Evolutionary conservation across 768 basidiomycete species (phyloP), one percentile per base, ranked within the genome.

Genomic region (Mycena indigotica): DNA sequence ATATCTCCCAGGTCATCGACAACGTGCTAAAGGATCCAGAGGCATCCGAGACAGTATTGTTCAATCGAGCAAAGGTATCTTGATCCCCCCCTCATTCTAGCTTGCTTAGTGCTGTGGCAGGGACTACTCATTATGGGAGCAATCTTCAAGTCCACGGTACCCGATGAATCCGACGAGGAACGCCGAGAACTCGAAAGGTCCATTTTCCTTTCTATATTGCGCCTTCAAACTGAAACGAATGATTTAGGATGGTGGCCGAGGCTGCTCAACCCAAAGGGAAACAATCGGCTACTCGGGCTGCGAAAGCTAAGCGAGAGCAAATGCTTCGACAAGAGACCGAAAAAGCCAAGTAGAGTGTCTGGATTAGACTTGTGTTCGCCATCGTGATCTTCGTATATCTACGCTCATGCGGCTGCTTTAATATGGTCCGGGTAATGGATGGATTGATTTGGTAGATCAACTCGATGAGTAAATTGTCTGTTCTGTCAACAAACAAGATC

Each of bases 161-260:
- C 97, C 2, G 96, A 98, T 68, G 94, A 92, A 69, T 87, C 91
- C 6, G 95, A 97, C 67, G 89, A 90, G 69, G 97, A 97, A 67
- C 85, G 97, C 24, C 83, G 97, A 48, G 94, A 98, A 72, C 84
- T 99, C 19, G 97, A 99, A 74, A 78, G 94, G 90, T 93, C 65
- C 25, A 86, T 69, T 5, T 23, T 13, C 13, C 41, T 44, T 15
- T 52, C 39, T 29, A 28, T 50, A 29, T 55, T 45, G 67, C 41
- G 46, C 57, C 44, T 28, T 52, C 49, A 28, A 54, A 25, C 46
- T 28, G 48, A n/a, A n/a, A 53, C n/a, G 25, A 29, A 39, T 28
- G 16, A 16, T 38, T 4, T 65, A 93, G 91, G 57, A 89, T 93
- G 82, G 91, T 94, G 4, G 91, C 92, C 2, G 91, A 93, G 70